Evolutionary conservation across 2,329 filamentous ascomycete genomes (phyloP), one percentile per base, ranked within the genome.

Genomic region (Ilyonectria robusta): DNA sequence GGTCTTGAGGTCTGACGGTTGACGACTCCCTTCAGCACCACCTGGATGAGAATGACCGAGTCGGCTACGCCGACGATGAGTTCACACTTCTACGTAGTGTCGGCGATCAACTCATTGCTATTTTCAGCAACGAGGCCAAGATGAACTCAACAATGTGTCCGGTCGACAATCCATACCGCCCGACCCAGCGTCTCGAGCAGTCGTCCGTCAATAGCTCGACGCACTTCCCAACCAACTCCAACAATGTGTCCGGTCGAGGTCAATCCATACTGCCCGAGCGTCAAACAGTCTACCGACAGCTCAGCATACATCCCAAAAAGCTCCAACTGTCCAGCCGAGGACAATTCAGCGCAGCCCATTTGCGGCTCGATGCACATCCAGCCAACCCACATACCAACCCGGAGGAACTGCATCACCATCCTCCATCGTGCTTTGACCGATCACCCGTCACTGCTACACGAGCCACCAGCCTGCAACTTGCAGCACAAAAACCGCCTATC

Each of bases 21-120:
- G 48, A 62, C 59, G 48, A 62, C 59, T 62, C 59, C 50, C 59
- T 62, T 55, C 44, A 48, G 33, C 57, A 42, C 37, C 53, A 42
- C 37, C 53, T 56, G 35, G 53, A 56, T 42, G 6, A 31, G 7
- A 29, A 56, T 56, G 35, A 56, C 53, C 35, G 23, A 37, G 29
- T 53, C 50, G 50, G 33, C 26, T n/a, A 53, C 31, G 50, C 21
- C 19, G 50, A 53, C 29, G 53, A 56, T 44, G 35, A 56, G 21
- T 44, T 56, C 35, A 35, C 53, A 56, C 53, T 44, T 56, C 35
- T 56, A 56, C 53, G 35, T 21, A 56, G 53, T 56, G 35, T 56
- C 53, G 35, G 17, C 53, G 35, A 56, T 56, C 35, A 56, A 44
- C n/a, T 44, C 53, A 19, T 56, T 29, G 19, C n/a, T 40, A 15